phyloP scores from a whole-genome alignment of 192 early-diverging fungal species.

The Coemansia brasiliensis region DNA sequence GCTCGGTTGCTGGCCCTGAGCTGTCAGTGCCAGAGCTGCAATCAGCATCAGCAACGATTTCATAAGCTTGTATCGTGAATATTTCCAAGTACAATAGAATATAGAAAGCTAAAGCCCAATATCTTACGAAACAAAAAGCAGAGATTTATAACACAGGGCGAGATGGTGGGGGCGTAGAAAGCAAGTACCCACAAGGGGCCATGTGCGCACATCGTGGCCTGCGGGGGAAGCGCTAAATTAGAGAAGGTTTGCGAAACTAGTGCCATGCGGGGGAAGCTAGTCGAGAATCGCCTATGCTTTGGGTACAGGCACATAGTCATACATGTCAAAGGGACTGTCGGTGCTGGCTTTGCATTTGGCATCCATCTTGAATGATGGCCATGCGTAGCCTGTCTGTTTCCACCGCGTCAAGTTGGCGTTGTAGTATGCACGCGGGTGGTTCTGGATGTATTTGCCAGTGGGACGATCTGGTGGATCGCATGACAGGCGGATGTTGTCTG shows the following conservation, averaged over 20 bases:
- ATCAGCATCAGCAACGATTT: conserved; percentile 6
- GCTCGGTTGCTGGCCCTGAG: conserved; percentile 9
- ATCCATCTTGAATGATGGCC: conserved; percentile 51
- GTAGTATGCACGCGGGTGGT: conserved; percentile 57
- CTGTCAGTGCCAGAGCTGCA: neutral
- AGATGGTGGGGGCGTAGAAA: neutral
- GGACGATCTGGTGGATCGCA: conserved; percentile 59
- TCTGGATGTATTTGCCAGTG: conserved; percentile 57
- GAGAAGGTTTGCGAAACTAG: neutral
- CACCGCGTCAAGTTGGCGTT: conserved; percentile 53
- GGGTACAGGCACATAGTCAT: conserved; percentile 38
- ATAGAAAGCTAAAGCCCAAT: no score
- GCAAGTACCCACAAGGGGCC: neutral
- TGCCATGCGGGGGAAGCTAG: neutral
- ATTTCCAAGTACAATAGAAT: neutral
- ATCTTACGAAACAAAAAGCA: neutral
- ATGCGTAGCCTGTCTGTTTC: conserved; percentile 49
- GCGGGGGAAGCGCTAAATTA: conserved; percentile 4
- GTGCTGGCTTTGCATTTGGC: conserved; percentile 43
- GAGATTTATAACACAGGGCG: conserved; percentile 2
- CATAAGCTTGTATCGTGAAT: neutral
- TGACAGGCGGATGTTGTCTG: conserved; percentile 53
- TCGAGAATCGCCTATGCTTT: conserved; percentile 5
- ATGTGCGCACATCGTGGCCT: conserved; percentile 5
- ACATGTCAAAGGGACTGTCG: conserved; percentile 22